A percentile compares a stretch with the other conserved stretches of the same genome.
Evolutionary conservation across 1,284 basidiomycete species (phyloP).

Genomic region (Pseudozyma tsukubaensis): DNA sequence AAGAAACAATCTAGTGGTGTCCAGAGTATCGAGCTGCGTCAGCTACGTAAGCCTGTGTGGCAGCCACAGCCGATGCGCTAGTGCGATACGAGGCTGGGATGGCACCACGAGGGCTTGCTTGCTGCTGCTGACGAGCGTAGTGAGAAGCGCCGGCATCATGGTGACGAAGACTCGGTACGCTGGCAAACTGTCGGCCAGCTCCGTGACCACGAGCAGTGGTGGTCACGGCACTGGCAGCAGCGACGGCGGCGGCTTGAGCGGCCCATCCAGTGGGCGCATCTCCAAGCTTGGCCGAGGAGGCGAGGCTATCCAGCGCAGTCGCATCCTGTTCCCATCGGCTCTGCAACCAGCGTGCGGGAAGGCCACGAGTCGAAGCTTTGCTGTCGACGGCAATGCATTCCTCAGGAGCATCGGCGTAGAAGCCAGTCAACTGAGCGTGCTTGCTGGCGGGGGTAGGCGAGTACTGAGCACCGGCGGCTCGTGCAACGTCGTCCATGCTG

Average conservation of each 20-base stretch:
- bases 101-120: slow-evolving; percentile 11
- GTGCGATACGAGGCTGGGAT: slow-evolving; percentile 13
- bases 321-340: slow-evolving; percentile 36
- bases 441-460: slow-evolving; percentile 38
- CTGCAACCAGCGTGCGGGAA: slow-evolving; percentile 40
- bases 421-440: slow-evolving; percentile 9
- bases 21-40: background rate
- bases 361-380: slow-evolving; percentile 21
- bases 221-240: no score
- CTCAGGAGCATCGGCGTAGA: slow-evolving; percentile 12
- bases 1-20: background rate
- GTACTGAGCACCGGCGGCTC: slow-evolving; percentile 8
- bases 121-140: slow-evolving; percentile 16
- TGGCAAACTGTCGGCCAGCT: slow-evolving; percentile 23
- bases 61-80: background rate
- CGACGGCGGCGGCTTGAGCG: background rate
- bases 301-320: slow-evolving; percentile 10
- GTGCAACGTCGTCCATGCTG: slow-evolving; percentile 24
- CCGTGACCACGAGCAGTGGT: background rate
- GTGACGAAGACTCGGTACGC: slow-evolving; percentile 15
- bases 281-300: slow-evolving; percentile 10
- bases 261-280: slow-evolving; percentile 8
- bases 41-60: slow-evolving; percentile 1
- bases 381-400: slow-evolving; percentile 18
- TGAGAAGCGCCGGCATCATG: slow-evolving; percentile 3